Base-by-base conservation (phyloP, 2,329 filamentous ascomycete genomes). In the Pseudocercospora vitis region DNA sequence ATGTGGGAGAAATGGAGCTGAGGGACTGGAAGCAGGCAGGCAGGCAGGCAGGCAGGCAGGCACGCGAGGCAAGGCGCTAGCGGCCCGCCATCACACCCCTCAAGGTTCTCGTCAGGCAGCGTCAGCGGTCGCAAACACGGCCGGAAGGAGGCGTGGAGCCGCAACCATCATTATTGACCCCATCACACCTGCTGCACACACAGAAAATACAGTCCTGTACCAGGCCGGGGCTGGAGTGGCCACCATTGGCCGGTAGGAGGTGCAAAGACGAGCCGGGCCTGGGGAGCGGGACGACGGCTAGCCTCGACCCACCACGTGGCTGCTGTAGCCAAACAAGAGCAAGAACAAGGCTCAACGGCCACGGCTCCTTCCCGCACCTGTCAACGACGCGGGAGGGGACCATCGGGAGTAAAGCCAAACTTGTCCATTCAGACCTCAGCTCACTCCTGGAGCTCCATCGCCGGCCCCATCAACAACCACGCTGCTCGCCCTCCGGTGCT, bases 1-100 rank as follows among this genome's bases (percentile, higher is more conserved):
- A 24, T 29, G 49, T 46, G 49, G 40, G 39, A 52, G 23, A 37
- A 24, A 12, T 29, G 21, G n/a, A n/a, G n/a, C n/a, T n/a, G n/a
- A n/a, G n/a, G n/a, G n/a, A n/a, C n/a, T n/a, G 16, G 16, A 48
- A 18, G 14, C 16, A 37, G 19, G 33, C 33, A 37, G 45, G 45
- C 19, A 16, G 16, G 45, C 45, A 23, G 42, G 42, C 42, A 19
- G 45, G 16, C 14, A 32, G n/a, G 45, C 45, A 48, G 32, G 16
- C 42, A 11, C 42, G 24, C 26, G 23, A 28, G 24, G 47, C 2
- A 49, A 23, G 26, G 47, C 47, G 16, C 47, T 49, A 40, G 47
- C 32, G 47, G n/a, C n/a, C 47, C 14, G 28, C 14, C 19, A 29
- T 29, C 21, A 11, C 46, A 37, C 29, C 37, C 21, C 8, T 21